phyloP scores from a whole-genome alignment of 139 green algal species.

The Picochlorum sp. region DNA sequence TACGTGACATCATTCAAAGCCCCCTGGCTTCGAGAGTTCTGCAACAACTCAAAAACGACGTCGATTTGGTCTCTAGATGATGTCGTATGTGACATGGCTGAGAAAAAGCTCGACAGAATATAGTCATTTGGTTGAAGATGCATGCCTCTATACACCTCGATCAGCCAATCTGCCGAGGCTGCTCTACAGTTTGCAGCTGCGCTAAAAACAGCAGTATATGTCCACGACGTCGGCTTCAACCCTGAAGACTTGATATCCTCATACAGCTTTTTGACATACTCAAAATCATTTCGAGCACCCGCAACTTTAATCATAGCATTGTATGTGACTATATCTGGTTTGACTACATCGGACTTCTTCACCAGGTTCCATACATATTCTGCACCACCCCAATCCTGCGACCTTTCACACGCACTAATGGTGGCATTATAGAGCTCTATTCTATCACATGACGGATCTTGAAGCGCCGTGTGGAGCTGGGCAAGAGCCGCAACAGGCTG shows the following conservation, averaged over 20 bases:
- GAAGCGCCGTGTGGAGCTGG: conserved; percentile 16
- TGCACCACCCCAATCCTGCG: conserved; percentile 21
- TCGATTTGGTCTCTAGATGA: conserved; percentile 27
- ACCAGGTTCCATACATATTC: conserved; percentile 22
- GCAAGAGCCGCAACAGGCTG: conserved; percentile 17
- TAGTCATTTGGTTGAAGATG: conserved; percentile 31
- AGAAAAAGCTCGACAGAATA: conserved; percentile 39
- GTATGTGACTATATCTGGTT: conserved; percentile 36
- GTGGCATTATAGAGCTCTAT: conserved; percentile 36
- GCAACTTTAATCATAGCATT: conserved; percentile 39
- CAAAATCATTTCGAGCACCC: conserved; percentile 8
- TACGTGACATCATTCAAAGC: conserved; percentile 16
- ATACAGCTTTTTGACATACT: conserved; percentile 10
- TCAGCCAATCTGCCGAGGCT: conserved; percentile 7
- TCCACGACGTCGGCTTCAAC: conserved; percentile 23
- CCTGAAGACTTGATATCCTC: conserved; percentile 14
- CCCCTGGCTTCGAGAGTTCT: not conserved
- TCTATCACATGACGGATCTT: conserved; percentile 9
- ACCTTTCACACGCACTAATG: conserved; percentile 28
- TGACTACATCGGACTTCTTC: conserved; percentile 7
- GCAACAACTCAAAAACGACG: conserved; percentile 28
- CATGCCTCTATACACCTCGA: conserved; percentile 29
- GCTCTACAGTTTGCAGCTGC: conserved; percentile 6
- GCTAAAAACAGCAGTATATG: conserved; percentile 36
- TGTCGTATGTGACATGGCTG: conserved; percentile 17